Evolutionary conservation across 106 monocot species (phyloP).

Genomic region (Dendrobium chrysotoxum): DNA sequence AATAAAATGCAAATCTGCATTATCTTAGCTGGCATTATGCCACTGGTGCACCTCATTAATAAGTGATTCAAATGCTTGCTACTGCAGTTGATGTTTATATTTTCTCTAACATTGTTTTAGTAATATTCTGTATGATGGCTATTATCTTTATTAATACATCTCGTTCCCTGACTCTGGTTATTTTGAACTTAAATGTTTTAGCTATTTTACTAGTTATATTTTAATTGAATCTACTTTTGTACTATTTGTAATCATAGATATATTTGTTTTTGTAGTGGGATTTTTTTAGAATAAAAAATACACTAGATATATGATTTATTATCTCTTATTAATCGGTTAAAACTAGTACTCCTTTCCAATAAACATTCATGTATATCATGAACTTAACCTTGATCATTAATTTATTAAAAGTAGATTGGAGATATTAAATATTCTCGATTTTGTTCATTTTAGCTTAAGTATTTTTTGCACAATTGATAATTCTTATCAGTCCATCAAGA

Average conservation of each 20-base stretch:
- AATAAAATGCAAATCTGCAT: too few species aligned
- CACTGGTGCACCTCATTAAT: too few species aligned
- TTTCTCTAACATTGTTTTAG: too few species aligned
- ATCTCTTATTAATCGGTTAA: neutral
- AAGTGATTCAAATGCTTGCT: too few species aligned
- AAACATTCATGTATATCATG: neutral
- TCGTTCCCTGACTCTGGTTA: too few species aligned
- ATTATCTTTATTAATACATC: too few species aligned
- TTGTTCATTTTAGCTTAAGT: neutral
- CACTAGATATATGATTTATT: neutral
- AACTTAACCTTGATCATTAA: neutral
- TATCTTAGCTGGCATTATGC: too few species aligned
- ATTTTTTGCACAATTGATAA: neutral
- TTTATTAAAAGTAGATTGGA: neutral
- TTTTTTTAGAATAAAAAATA: neutral
- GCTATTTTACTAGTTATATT: too few species aligned
- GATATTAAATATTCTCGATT: neutral
- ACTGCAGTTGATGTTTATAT: too few species aligned
- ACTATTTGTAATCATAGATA: neutral
- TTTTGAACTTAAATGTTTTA: too few species aligned
- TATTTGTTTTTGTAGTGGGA: neutral
- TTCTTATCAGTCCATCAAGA: neutral
- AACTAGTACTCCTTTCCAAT: neutral
- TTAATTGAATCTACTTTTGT: too few species aligned
- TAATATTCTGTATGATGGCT: too few species aligned